These are phyloP conservation scores for Ceratobasidium papillatum DNA, from an alignment of 1,284 basidiomycete genomes.

Conservation along the genomic window DNA sequence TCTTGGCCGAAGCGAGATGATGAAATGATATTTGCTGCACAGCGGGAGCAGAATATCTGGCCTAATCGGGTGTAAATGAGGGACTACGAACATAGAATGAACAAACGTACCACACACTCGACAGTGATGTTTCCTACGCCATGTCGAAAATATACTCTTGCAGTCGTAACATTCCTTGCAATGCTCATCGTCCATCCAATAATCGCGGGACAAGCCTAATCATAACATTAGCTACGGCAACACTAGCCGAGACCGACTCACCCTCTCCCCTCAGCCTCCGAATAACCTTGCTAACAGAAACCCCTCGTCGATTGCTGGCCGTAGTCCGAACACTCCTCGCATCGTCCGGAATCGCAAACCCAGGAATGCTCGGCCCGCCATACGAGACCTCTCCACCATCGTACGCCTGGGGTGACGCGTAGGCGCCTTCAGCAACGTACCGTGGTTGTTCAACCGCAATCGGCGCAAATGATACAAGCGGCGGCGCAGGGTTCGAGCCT, in stretches of 20 bases:
- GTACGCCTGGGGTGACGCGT: constrained; percentile 60
- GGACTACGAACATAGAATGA: background rate
- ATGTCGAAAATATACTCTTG: constrained; percentile 88
- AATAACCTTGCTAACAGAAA: constrained; percentile 89
- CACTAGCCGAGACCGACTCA: constrained; percentile 48
- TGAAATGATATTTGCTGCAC: constrained; percentile 97
- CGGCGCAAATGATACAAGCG: constrained; percentile 80
- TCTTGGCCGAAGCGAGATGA: constrained; percentile 93
- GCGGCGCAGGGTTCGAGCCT: constrained; percentile 61
- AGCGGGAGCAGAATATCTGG: constrained; percentile 89
- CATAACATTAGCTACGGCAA: constrained; percentile 9
- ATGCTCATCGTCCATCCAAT: constrained; percentile 98
- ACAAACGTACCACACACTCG: constrained; percentile 79
- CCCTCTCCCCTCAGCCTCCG: constrained; percentile 87
- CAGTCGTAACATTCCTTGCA: constrained; percentile 97
- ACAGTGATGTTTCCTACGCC: constrained; percentile 95
- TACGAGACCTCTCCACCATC: constrained; percentile 58
- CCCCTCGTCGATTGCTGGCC: constrained; percentile 64
- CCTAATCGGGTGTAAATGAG: constrained; percentile 57
- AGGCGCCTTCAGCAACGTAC: constrained; percentile 22
- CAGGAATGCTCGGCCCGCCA: constrained; percentile 75
- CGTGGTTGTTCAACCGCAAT: constrained; percentile 67
- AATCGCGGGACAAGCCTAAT: constrained; percentile 81
- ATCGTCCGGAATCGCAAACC: constrained; percentile 85
- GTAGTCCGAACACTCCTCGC: constrained; percentile 78